A percentile compares a stretch with the other conserved stretches of the same genome.
Evolutionary conservation across 257 asterid species (phyloP).

Genomic region (Coffea canephora): DNA sequence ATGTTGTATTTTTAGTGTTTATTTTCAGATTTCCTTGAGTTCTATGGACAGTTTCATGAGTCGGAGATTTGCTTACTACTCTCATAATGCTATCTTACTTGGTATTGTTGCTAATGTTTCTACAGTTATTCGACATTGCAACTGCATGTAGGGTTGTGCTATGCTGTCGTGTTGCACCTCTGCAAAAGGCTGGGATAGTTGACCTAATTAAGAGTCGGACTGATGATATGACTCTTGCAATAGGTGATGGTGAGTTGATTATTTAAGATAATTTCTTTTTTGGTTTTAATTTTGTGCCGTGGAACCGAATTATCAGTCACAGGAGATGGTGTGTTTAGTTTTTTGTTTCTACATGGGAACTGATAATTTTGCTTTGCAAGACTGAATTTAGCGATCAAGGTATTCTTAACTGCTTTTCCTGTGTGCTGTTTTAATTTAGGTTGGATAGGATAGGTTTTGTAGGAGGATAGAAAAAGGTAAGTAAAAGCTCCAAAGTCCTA

Average conservation of each 20-base stretch:
- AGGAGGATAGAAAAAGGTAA: neutral
- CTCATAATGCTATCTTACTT: slow-evolving; percentile 26
- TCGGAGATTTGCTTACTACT: slow-evolving; percentile 2
- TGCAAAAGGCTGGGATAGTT: slow-evolving; percentile 99
- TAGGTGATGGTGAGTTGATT: slow-evolving; percentile 87
- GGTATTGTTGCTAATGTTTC: slow-evolving; percentile 26
- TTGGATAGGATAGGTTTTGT: neutral
- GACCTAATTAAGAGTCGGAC: slow-evolving; percentile 87
- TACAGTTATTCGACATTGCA: slow-evolving; percentile 91
- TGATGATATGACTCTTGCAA: slow-evolving; percentile 96
- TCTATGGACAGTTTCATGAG: neutral
- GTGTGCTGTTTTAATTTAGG: neutral
- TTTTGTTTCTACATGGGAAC: neutral
- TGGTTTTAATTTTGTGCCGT: slow-evolving; percentile 3
- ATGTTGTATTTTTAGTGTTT: slow-evolving; percentile 9
- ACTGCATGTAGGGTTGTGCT: slow-evolving; percentile 83
- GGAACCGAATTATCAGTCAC: slow-evolving; percentile 23
- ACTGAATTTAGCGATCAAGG: neutral
- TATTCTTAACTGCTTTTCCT: neutral
- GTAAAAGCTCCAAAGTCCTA: neutral
- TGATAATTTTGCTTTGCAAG: neutral
- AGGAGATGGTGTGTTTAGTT: slow-evolving; percentile 33
- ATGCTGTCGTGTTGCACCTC: slow-evolving; percentile 97
- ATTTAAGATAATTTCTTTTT: slow-evolving; percentile 12
- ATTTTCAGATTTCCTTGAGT: slow-evolving; percentile 6